These are phyloP conservation scores for Nemania diffusa DNA, from an alignment of 2,329 filamentous ascomycete species.

Conservation along the genomic window DNA sequence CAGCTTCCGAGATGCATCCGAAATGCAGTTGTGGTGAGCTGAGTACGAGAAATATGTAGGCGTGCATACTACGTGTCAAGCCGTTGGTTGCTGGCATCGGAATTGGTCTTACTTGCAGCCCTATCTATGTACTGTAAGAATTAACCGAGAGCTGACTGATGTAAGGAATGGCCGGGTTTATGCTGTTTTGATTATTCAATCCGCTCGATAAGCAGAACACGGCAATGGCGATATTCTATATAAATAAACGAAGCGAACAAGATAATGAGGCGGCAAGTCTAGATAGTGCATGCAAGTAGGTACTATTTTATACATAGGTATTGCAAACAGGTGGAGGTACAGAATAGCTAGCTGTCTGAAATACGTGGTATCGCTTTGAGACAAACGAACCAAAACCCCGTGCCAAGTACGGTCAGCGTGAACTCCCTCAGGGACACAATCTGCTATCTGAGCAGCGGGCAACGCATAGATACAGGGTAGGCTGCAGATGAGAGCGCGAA, in stretches of 20 bases:
- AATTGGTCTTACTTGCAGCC: slow-evolving; percentile 25
- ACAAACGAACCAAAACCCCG: slow-evolving; percentile 21
- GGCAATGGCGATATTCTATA: background rate
- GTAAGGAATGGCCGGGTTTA: background rate
- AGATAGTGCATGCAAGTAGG: background rate
- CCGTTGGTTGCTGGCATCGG: slow-evolving; percentile 14
- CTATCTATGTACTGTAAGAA: background rate
- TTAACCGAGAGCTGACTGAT: background rate
- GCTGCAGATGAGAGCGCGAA: slow-evolving; percentile 12
- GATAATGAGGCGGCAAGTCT: background rate
- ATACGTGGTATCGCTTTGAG: slow-evolving; percentile 1
- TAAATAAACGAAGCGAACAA: background rate
- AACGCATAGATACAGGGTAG: background rate
- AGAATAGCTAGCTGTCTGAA: background rate
- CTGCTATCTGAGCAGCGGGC: too few relatives aligned
- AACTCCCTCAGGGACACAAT: slow-evolving; percentile 15
- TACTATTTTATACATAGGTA: too few relatives aligned
- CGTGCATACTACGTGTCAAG: background rate
- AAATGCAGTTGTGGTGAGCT: slow-evolving; percentile 1
- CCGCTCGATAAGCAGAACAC: background rate
- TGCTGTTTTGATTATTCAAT: background rate
- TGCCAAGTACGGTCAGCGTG: slow-evolving; percentile 22
- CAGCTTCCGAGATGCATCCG: background rate
- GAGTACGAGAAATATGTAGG: slow-evolving; percentile 21
- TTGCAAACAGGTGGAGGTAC: slow-evolving; percentile 18